Evolutionary conservation across 129 eudicot genomes (phyloP), one percentile per base, ranked within the genome.

Genomic region (Escallonia rubra): DNA sequence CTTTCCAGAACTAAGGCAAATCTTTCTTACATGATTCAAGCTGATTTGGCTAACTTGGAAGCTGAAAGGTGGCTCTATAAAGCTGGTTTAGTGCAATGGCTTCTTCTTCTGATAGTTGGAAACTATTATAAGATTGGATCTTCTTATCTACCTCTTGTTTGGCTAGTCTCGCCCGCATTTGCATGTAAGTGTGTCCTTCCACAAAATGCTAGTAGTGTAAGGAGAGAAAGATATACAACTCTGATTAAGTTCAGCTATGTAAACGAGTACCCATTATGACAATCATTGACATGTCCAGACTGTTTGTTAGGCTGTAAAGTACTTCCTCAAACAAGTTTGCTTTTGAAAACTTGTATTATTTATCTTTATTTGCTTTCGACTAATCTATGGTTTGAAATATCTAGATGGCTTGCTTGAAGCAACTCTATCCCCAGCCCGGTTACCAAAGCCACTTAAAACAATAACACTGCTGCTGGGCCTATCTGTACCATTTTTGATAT

Each of bases 351-450:
- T 43, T 10, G 54, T 23, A 57, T 51, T 48, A 11, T 10, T 53
- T 63, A 4, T 44, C 2, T 43, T 40, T 6, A 10, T 15, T 51
- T 43, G 52, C 43, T 61, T 43, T 63, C 49, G 2, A 55, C 70
- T 83, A 61, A 75, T 72, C 11, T 61, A 53, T 65, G 14, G 74
- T 78, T 53, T 80, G 62, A 62, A 67, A 50, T 61, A 14, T 78
- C 11, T 69, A 94, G 99, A 94, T 87, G 97, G 96, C 55, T 78
- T 94, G 78, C 90, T 94, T 60, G 99, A 94, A 78, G 96, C 99
- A 63, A 94, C 97, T 58, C 76, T 94, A 67, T 89, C 97, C 43
- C 85, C 99, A 39, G 62, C 82, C 57, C 87, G 96, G 48, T 66
- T 81, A 52, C 99, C 96, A 8, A 89, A 83, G 76, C 93, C 90